Conservation (phyloP, 371 early-diverging fungal genomes). For the Mucor irregularis region DNA sequence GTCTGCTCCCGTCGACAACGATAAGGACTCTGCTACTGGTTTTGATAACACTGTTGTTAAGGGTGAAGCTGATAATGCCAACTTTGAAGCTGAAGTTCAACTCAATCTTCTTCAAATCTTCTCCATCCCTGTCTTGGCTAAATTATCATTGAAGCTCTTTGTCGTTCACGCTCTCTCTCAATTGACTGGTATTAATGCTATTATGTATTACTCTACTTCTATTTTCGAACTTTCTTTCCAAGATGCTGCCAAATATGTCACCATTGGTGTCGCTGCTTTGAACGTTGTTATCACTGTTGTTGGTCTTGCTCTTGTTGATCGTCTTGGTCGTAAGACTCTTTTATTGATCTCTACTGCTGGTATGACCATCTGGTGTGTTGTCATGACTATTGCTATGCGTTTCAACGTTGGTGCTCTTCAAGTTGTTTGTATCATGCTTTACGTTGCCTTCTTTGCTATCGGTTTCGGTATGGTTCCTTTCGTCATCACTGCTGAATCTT, state of each 20-base stretch:
- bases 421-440: conserved; percentile 71
- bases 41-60: conserved; percentile 23
- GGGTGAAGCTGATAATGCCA: conserved; percentile 30
- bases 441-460: conserved; percentile 79
- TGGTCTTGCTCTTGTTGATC: conserved; percentile 56
- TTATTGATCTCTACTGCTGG: conserved; percentile 55
- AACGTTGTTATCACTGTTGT: conserved; percentile 56
- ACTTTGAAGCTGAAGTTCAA: conserved; percentile 25
- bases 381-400: conserved; percentile 46
- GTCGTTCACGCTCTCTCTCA: conserved; percentile 58
- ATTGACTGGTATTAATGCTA: conserved; percentile 70
- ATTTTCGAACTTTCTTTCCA: conserved; percentile 44
- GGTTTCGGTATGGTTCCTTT: conserved; percentile 88
- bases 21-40: conserved; percentile 13
- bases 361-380: conserved; percentile 43
- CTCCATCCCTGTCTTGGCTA: conserved; percentile 32
- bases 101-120: conserved; percentile 36
- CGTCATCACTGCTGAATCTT: conserved; percentile 66
- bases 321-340: conserved; percentile 62
- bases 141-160: conserved; percentile 53
- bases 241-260: conserved; percentile 38
- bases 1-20: conserved; percentile 6
- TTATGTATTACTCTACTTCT: conserved; percentile 60
- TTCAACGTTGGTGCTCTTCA: conserved; percentile 56
- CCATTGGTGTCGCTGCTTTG: conserved; percentile 45